phyloP scores from a whole-genome alignment of 2,329 filamentous ascomycete species.

The Leptosphaerulina australis region DNA sequence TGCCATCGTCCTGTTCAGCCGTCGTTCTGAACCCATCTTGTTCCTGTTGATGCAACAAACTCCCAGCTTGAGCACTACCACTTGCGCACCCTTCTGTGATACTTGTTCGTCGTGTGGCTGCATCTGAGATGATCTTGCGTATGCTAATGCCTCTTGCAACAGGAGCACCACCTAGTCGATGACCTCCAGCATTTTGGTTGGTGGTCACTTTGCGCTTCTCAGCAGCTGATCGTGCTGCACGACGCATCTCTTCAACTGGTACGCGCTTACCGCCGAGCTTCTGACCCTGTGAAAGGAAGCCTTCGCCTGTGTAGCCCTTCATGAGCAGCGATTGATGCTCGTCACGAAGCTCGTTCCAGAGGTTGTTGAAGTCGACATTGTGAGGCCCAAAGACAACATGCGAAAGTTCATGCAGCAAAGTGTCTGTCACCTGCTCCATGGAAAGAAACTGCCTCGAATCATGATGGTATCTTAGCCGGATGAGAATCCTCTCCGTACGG shows the following conservation, averaged over 20 bases:
- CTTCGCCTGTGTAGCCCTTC: conserved; percentile 90
- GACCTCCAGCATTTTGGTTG: conserved; percentile 72
- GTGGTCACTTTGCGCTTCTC: conserved; percentile 68
- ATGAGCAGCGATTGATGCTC: conserved; percentile 77
- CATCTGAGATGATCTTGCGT: conserved; percentile 72
- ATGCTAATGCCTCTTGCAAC: conserved; percentile 68
- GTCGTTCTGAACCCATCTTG: conserved; percentile 77
- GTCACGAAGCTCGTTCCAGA: conserved; percentile 89
- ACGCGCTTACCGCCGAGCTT: conserved; percentile 68
- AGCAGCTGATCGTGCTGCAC: conserved; percentile 74
- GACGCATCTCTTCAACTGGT: conserved; percentile 71
- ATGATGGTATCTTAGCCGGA: conserved; percentile 77
- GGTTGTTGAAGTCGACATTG: conserved; percentile 77
- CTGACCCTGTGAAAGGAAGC: conserved; percentile 78
- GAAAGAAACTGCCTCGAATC: conserved; percentile 80
- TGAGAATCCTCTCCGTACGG: conserved; percentile 75
- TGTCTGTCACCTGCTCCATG: conserved; percentile 81
- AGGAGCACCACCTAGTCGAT: conserved; percentile 70
- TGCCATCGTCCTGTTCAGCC: conserved; percentile 86
- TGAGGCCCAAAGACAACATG: conserved; percentile 87
- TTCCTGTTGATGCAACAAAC: conserved; percentile 70
- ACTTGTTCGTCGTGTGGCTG: conserved; percentile 68
- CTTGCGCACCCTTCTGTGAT: conserved; percentile 77
- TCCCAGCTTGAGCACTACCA: conserved; percentile 67
- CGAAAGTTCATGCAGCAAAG: conserved; percentile 91